Evolutionary conservation across 768 basidiomycete species (phyloP).

Genomic region (Naganishia vishniacii): DNA sequence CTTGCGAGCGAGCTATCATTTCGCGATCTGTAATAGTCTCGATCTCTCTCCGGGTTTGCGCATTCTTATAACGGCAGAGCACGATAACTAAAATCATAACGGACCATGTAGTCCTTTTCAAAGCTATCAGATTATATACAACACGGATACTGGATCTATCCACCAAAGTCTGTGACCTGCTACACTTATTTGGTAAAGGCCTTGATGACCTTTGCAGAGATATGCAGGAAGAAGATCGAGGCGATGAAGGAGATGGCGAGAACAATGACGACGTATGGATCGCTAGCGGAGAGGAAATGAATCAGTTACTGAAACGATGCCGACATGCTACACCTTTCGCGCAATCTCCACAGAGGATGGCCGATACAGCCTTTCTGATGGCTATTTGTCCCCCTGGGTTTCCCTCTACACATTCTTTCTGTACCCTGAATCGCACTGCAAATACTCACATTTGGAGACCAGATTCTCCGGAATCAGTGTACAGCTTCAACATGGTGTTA

Average conservation of each 20-base stretch:
- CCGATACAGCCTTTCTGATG: too few relatives aligned
- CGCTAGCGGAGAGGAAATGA: slow-evolving; percentile 54
- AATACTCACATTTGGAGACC: slow-evolving; percentile 96
- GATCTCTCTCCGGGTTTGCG: too few relatives aligned
- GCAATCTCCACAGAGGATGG: too few relatives aligned
- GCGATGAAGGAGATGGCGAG: slow-evolving; percentile 94
- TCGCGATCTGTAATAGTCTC: too few relatives aligned
- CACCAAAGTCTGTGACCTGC: too few relatives aligned
- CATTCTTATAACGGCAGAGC: too few relatives aligned
- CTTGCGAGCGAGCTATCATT: too few relatives aligned
- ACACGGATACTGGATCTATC: background rate
- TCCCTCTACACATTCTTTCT: too few relatives aligned
- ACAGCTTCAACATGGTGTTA: slow-evolving; percentile 97
- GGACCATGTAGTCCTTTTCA: background rate
- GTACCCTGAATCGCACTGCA: too few relatives aligned
- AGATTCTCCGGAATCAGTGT: slow-evolving; percentile 90
- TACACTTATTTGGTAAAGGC: slow-evolving; percentile 59
- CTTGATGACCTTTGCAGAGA: slow-evolving; percentile 88
- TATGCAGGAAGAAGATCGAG: slow-evolving; percentile 97
- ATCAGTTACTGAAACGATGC: background rate
- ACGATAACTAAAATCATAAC: too few relatives aligned
- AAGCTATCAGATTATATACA: slow-evolving; percentile 17
- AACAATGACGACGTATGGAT: slow-evolving; percentile 93
- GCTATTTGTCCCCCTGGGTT: too few relatives aligned
- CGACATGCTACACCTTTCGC: too few relatives aligned